Percentiles rank a stretch among this genome's conserved stretches.
Conservation (phyloP, 208 protist genomes). For the Jaenimonas drosophilae region DNA sequence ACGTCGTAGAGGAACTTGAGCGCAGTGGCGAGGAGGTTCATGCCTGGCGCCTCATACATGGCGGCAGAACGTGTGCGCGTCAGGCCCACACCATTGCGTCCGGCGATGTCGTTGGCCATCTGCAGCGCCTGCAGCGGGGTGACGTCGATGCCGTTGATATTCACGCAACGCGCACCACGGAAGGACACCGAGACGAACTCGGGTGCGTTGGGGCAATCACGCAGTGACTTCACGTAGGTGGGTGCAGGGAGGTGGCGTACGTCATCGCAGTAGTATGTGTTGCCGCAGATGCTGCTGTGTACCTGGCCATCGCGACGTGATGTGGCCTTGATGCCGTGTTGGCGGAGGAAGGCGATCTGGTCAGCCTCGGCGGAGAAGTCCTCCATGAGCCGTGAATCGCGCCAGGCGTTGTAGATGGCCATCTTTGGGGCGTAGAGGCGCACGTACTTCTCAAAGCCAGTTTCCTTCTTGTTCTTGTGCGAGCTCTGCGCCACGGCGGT, state of each 20-base stretch:
- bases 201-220: conserved; percentile 47
- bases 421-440: conserved; percentile 74
- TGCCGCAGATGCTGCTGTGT: conserved; percentile 84
- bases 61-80: conserved; percentile 65
- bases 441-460: conserved; percentile 86
- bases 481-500: conserved; percentile 86
- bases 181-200: conserved; percentile 84
- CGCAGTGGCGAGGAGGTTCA: conserved; percentile 65
- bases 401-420: conserved; percentile 88
- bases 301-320: conserved; percentile 31
- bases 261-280: conserved; percentile 70
- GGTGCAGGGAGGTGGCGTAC: conserved; percentile 37
- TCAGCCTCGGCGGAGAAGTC: conserved; percentile 66
- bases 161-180: conserved; percentile 53
- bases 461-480: conserved; percentile 74
- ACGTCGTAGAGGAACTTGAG: conserved; percentile 83
- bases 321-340: conserved; percentile 64
- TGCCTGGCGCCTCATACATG: conserved; percentile 89
- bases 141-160: conserved; percentile 76
- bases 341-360: conserved; percentile 67
- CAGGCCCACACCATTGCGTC: conserved; percentile 80
- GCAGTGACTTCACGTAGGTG: conserved; percentile 41
- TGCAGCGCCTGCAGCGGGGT: conserved; percentile 73
- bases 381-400: conserved; percentile 72
- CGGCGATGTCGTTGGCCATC: conserved; percentile 83